Base-by-base conservation (phyloP, 73 alveolate genomes). In the Tetrahymena elliotti region DNA sequence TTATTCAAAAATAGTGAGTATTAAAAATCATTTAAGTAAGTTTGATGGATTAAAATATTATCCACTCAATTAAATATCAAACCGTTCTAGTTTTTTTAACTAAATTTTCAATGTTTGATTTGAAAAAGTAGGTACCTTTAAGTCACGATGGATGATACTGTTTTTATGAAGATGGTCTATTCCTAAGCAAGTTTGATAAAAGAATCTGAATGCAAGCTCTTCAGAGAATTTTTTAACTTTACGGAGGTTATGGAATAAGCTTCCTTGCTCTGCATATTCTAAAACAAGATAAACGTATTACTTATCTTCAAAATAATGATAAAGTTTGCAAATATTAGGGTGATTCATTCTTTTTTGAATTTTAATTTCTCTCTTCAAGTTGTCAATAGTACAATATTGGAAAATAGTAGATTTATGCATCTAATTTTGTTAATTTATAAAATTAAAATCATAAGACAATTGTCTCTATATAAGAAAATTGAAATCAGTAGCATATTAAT, bases 281-380 rank as follows among this genome's bases (percentile, higher is more conserved):
- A 97, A 93, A 34, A 98, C 97, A 83, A 98, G 93, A 96, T 95
- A 98, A 38, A 98, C 97, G 95, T 97, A 95, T 82, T 98, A 97
- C 83, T 97, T 97, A 96, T 98, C 99, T 94, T 98, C 99, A 94
- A 98, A 98, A 94, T 98, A 98, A 82, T 98, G 97, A 92, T 95
- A 96, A 92, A 98, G 96, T 93, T 97, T 98, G 83, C 97, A 97
- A 36, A 98, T 96, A 94, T 98, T 97, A 0, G 99, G 99, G 96
- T 98, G 99, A 88, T 97, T 96, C 94, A 98, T 94, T 95, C 97
- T 97, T 96, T 98, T 98, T 99, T 98, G 97, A 83, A 98, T 98
- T 96, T 98, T 98, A 34, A 98, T 97, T 96, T 98, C 99, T 41
- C 99, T 95, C 38, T 94, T 94, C 38, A 94, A 38, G 36, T 94